phyloP scores from a whole-genome alignment of 352 stramenopile genomes.

The Phytopythium helicoides region DNA sequence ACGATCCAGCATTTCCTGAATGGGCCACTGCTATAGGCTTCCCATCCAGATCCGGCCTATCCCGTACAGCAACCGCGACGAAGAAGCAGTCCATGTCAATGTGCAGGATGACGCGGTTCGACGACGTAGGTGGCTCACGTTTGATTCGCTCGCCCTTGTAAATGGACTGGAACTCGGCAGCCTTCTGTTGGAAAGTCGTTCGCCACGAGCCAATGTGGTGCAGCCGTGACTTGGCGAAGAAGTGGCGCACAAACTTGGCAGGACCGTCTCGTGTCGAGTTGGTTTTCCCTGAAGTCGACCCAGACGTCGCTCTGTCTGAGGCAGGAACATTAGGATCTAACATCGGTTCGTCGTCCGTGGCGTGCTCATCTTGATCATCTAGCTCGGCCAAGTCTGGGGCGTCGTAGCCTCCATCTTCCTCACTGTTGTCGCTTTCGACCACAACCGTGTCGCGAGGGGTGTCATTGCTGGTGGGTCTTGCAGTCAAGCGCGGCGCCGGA shows the following conservation, averaged over 20 bases:
- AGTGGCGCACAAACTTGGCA: conserved; percentile 65
- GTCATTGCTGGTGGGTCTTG: not conserved
- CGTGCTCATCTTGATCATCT: conserved; percentile 3
- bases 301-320: not conserved
- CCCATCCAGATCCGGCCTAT: conserved; percentile 64
- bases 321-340: not conserved
- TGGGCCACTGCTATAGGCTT: conserved; percentile 92
- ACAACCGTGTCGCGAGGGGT: too few relatives aligned
- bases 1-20: conserved; percentile 67
- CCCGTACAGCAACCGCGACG: conserved; percentile 87
- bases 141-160: conserved; percentile 47
- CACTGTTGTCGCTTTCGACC: too few relatives aligned
- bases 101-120: conserved; percentile 89
- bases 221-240: conserved; percentile 82
- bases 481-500: not conserved
- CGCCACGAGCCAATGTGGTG: conserved; percentile 86
- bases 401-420: not conserved
- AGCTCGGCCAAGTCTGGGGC: conserved; percentile 3
- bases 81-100: conserved; percentile 99
- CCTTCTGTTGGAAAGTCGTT: conserved; percentile 69
- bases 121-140: conserved; percentile 28
- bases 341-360: not conserved
- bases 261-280: conserved; percentile 75
- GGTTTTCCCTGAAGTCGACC: conserved; percentile 10
- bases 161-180: conserved; percentile 53